Conservation (phyloP, 2,329 filamentous ascomycete species). For the Calonectria ilicicola region DNA sequence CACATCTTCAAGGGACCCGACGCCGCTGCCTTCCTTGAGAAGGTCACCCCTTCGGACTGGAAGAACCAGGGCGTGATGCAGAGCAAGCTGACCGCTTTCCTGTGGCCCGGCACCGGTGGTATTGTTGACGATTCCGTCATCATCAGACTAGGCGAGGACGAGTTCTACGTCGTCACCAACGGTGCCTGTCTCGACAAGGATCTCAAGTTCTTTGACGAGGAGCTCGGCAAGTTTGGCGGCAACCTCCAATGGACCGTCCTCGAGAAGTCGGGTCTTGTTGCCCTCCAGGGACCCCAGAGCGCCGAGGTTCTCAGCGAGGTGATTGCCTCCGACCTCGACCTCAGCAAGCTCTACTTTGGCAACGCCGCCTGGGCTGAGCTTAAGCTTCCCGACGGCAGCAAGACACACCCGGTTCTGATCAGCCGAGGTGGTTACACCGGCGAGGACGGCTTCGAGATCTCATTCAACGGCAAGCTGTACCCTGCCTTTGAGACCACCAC, state of each 20-base stretch:
- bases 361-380: slow-evolving; percentile 76
- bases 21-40: slow-evolving; percentile 84
- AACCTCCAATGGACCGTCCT: slow-evolving; percentile 76
- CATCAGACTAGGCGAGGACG: slow-evolving; percentile 78
- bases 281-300: slow-evolving; percentile 87
- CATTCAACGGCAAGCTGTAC: slow-evolving; percentile 67
- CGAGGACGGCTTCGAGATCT: slow-evolving; percentile 98
- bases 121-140: slow-evolving; percentile 97
- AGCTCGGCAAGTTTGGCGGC: slow-evolving; percentile 71
- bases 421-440: slow-evolving; percentile 95
- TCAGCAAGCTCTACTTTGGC: slow-evolving; percentile 85
- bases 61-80: slow-evolving; percentile 72
- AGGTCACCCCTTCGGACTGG: slow-evolving; percentile 82
- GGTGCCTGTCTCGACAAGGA: slow-evolving; percentile 94
- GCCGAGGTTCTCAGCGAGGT: slow-evolving; percentile 75
- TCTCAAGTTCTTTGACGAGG: slow-evolving; percentile 77
- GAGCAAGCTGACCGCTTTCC: slow-evolving; percentile 85
- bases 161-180: slow-evolving; percentile 96
- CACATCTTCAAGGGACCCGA: slow-evolving; percentile 86
- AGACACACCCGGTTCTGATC: slow-evolving; percentile 67
- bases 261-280: slow-evolving; percentile 81
- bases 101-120: slow-evolving; percentile 84
- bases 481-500: slow-evolving; percentile 56
- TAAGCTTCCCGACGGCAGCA: slow-evolving; percentile 64
- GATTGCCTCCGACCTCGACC: slow-evolving; percentile 66